A percentile compares a stretch with the other conserved stretches of the same genome.
phyloP scores from a whole-genome alignment of 768 basidiomycete genomes.

The Megacollybia marginata region DNA sequence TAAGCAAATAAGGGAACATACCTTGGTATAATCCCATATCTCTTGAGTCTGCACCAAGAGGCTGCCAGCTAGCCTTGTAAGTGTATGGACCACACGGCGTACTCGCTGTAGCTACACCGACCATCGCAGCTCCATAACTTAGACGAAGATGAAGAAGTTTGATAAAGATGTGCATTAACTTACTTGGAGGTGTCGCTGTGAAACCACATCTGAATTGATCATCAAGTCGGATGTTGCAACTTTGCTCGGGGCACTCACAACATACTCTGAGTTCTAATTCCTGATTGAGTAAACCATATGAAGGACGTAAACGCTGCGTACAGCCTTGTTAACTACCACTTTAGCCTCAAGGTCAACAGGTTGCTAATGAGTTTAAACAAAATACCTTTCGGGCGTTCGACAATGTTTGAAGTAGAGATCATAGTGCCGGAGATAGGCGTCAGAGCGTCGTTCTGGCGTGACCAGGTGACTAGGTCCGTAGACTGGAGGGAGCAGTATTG shows the following conservation, averaged over 20 bases:
- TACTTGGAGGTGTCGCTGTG: constrained; percentile 57
- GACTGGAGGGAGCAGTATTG: constrained; percentile 21
- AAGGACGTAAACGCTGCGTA: constrained; percentile 10
- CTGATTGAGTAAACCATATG: background rate
- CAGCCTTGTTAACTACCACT: constrained; percentile 51
- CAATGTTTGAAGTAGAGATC: constrained; percentile 50
- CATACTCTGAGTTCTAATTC: constrained; percentile 48
- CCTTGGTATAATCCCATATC: constrained; percentile 49
- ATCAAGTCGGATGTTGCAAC: background rate
- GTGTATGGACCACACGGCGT: constrained; percentile 56
- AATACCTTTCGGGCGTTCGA: constrained; percentile 57
- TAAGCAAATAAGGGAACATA: too few species aligned
- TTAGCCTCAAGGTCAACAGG: constrained; percentile 1
- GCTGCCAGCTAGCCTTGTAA: constrained; percentile 47
- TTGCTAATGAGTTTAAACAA: too few species aligned
- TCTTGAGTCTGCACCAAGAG: constrained; percentile 51
- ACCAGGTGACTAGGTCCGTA: constrained; percentile 44
- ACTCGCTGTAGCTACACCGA: constrained; percentile 53
- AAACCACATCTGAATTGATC: constrained; percentile 45
- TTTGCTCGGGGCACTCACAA: constrained; percentile 11
- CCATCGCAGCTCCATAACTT: constrained; percentile 59
- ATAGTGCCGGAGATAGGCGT: constrained; percentile 45
- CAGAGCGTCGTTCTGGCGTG: constrained; percentile 52
- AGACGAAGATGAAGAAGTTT: background rate
- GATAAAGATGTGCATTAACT: background rate